Evolutionary conservation across 352 stramenopile species (phyloP), one percentile per base, ranked within the genome.

Genomic region (Globisporangium solare): DNA sequence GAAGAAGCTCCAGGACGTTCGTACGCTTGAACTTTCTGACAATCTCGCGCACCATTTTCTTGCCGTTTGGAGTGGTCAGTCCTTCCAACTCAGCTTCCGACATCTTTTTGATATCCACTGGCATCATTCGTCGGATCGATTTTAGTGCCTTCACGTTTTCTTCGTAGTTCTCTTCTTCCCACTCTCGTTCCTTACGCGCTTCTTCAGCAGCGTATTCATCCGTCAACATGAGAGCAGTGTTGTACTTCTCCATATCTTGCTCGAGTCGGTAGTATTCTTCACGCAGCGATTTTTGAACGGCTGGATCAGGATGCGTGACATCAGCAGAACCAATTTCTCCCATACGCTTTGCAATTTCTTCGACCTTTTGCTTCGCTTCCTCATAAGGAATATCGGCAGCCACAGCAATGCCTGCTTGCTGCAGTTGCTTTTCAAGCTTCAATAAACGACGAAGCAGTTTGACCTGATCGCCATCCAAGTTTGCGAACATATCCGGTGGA

Each of bases 171-270:
- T 95, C 82, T 20, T 95, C 86, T 56, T 97, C 91, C 91, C 91
- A 97, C 57, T 97, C 83, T 35, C 77, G 79, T 57, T 97, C 91
- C 51, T 94, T 89, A 57, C 86, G 64, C n/a, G 89, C 82, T 71
- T 96, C 78, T 73, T 97, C 87, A 14, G 86, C 86, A 7, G 88
- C 80, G 49, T 96, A 97, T 65, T 97, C 91, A 55, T 97, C 91
- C 47, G 89, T 95, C n/a, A 97, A 57, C 73, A 96, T 91, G 42
- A 97, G 61, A 21, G 91, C 91, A 37, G 75, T 93, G 61, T 95
- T 97, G 68, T 97, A 97, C 64, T 96, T 96, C 63, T 97, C 88
- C 89, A 97, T 97, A 60, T 97, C 88, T 64, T 96, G 88, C 63
- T 97, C 90, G 20, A 97, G 69, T 56, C 80, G 83, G 68, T 92